Percentiles rank a stretch among this genome's conserved stretches.
phyloP scores from a whole-genome alignment of 176 grass and related monocot genomes.

The Zea mays region DNA sequence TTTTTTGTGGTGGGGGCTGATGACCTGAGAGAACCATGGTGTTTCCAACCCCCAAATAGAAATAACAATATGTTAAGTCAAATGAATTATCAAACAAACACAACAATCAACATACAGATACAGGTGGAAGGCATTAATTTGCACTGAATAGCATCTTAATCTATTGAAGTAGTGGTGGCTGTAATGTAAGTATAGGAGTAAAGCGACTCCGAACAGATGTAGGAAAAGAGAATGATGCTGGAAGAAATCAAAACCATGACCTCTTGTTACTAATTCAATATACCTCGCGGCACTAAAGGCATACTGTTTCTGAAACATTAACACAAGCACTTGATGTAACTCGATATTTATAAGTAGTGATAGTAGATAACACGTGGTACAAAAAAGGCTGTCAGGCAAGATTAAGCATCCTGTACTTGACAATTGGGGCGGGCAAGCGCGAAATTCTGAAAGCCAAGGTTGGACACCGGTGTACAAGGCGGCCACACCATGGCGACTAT shows the following conservation, averaged over 20 bases:
- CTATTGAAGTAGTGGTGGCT: not conserved
- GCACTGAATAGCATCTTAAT: not conserved
- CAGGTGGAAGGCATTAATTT: not conserved
- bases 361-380: not conserved
- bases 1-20: too few relatives aligned
- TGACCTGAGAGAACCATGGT: not conserved
- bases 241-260: not conserved
- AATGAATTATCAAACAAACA: not conserved
- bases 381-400: not conserved
- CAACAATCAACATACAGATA: not conserved
- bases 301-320: not conserved
- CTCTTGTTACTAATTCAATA: not conserved
- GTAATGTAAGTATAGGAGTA: not conserved
- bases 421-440: not conserved
- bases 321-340: not conserved
- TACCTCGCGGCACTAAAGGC: not conserved
- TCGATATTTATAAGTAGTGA: not conserved
- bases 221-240: not conserved
- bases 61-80: not conserved
- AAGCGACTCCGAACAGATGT: not conserved
- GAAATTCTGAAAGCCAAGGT: not conserved
- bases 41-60: not conserved
- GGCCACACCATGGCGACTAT: not conserved
- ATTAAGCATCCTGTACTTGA: not conserved
- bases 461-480: not conserved